These are phyloP conservation scores for Chimonanthus salicifolius DNA, from an alignment of 164 flowering plant species.

Conservation along the genomic window DNA sequence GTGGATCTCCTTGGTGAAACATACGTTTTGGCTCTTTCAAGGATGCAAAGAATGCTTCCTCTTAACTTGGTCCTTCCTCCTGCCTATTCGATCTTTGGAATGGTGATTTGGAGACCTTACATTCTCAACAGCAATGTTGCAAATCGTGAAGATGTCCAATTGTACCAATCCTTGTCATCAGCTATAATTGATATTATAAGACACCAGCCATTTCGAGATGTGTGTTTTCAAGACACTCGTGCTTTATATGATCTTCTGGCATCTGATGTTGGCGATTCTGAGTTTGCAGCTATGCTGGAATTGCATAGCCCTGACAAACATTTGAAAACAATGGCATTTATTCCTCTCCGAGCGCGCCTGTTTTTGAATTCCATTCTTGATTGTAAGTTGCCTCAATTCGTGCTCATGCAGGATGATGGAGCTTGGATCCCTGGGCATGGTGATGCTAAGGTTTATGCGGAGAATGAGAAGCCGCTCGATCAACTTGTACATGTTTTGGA, in stretches of 20 bases:
- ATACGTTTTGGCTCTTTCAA: conserved; percentile 63
- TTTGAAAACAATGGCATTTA: conserved; percentile 52
- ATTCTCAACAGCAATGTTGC: conserved; percentile 37
- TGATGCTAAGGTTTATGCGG: conserved; percentile 40
- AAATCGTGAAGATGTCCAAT: conserved; percentile 58
- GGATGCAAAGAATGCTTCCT: conserved; percentile 90
- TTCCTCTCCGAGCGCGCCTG: conserved; percentile 92
- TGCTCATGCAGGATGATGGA: conserved; percentile 40
- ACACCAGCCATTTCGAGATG: conserved; percentile 88
- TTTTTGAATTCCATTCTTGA: conserved; percentile 79
- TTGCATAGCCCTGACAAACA: conserved; percentile 50
- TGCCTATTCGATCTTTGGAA: conserved; percentile 81
- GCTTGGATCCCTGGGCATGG: conserved; percentile 41
- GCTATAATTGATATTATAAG: conserved; percentile 40
- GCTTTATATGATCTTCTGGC: conserved; percentile 68
- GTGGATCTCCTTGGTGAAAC: conserved; percentile 87
- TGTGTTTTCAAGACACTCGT: conserved; percentile 64
- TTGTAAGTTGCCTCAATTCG: conserved; percentile 55
- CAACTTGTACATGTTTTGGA: conserved; percentile 83
- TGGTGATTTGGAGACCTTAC: conserved; percentile 75
- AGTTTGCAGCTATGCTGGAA: conserved; percentile 80
- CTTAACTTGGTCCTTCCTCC: conserved; percentile 77
- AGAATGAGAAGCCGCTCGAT: conserved; percentile 64
- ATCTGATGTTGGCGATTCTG: conserved; percentile 75
- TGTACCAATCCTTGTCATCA: conserved; percentile 46